These are phyloP conservation scores for Boletus rufocinnamomeus DNA, from an alignment of 768 basidiomycete species.

Conservation along the genomic window DNA sequence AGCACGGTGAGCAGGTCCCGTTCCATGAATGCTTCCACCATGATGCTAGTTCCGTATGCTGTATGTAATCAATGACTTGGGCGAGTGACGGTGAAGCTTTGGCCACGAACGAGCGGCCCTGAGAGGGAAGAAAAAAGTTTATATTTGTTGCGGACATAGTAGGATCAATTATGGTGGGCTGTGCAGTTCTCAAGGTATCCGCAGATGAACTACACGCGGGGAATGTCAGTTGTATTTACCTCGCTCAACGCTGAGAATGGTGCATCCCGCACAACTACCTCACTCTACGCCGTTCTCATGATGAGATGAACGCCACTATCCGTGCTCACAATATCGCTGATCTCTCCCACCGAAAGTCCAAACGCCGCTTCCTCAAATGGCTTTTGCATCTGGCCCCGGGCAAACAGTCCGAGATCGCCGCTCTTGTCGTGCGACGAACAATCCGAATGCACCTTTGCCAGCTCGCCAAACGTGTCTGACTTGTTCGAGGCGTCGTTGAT, in stretches of 20 bases:
- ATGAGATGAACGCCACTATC: conserved; percentile 97
- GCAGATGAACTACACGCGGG: too few species aligned
- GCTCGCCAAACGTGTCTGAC: conserved; percentile 65
- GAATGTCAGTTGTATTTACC: background rate
- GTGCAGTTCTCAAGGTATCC: background rate
- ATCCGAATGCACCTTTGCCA: conserved; percentile 81
- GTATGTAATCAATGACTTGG: background rate
- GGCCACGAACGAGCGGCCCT: background rate
- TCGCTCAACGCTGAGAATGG: background rate
- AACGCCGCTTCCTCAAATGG: conserved; percentile 92
- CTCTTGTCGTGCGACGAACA: conserved; percentile 81
- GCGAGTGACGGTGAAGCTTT: background rate
- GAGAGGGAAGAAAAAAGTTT: background rate
- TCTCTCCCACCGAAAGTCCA: conserved; percentile 66
- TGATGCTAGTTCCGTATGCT: background rate
- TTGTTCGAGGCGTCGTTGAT: conserved; percentile 51
- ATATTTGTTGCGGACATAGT: background rate
- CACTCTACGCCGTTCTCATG: conserved; percentile 70
- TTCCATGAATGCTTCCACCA: conserved; percentile 7
- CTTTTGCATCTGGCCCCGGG: conserved; percentile 91
- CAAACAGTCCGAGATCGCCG: conserved; percentile 91
- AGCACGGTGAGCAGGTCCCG: conserved; percentile 7
- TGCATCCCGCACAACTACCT: background rate
- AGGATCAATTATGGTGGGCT: background rate
- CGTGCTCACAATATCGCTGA: conserved; percentile 81